Conservation (phyloP, 441 rosid genomes). For the Biscutella laevigata region DNA sequence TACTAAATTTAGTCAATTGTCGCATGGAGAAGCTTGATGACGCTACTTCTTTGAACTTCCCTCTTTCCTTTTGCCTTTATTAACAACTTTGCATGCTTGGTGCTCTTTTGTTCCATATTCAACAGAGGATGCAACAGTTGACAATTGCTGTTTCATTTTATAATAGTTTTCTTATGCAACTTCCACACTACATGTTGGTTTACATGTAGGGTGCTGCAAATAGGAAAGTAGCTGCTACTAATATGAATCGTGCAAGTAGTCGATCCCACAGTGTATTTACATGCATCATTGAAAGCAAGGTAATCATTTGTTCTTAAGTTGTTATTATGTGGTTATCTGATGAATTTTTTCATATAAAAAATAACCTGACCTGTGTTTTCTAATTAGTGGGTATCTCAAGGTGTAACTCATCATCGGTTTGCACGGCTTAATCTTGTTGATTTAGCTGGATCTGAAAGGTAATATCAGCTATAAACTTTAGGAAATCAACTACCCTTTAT, state of each 20-base stretch:
- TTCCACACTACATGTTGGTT: background rate
- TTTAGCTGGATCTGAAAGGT: slow-evolving; percentile 99
- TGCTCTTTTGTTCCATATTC: background rate
- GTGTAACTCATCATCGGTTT: slow-evolving; percentile 92
- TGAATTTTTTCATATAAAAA: slow-evolving; percentile 2
- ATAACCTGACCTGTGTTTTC: slow-evolving; percentile 14
- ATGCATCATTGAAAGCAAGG: slow-evolving; percentile 90
- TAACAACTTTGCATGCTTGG: background rate
- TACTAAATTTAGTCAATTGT: background rate
- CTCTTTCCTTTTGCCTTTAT: background rate
- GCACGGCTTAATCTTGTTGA: slow-evolving; percentile 96
- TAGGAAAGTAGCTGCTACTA: slow-evolving; percentile 95
- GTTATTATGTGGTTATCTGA: background rate
- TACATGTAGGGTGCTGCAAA: slow-evolving; percentile 81
- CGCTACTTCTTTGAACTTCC: background rate
- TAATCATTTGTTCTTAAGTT: slow-evolving; percentile 20
- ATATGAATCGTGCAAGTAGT: slow-evolving; percentile 97
- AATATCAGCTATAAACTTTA: slow-evolving; percentile 14
- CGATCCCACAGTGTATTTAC: slow-evolving; percentile 99
- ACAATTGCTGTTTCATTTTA: background rate
- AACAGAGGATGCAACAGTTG: background rate
- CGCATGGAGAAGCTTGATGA: slow-evolving; percentile 5
- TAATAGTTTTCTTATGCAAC: slow-evolving; percentile 12
- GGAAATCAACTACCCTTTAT: background rate
- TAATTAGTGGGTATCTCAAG: slow-evolving; percentile 95